A percentile compares a stretch with the other conserved stretches of the same genome.
These are phyloP conservation scores for Haematococcus lacustris DNA, from an alignment of 139 green algal species.

Conservation along the genomic window DNA sequence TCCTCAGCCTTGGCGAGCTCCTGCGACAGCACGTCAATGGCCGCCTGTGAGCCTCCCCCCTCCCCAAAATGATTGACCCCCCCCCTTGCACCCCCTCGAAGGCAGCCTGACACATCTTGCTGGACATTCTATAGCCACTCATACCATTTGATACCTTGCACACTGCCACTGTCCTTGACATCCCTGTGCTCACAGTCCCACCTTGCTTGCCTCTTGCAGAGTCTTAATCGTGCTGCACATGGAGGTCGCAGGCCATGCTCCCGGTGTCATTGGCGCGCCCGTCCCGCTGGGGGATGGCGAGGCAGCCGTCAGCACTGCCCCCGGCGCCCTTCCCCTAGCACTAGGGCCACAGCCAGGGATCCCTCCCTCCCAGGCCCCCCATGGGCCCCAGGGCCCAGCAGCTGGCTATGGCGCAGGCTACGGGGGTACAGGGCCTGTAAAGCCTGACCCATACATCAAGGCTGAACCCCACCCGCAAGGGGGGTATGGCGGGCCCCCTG, in stretches of 20 bases:
- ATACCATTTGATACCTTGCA: background rate
- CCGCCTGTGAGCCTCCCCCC: background rate
- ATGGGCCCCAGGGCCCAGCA: background rate
- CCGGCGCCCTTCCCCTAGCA: no score
- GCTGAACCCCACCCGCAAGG: no score
- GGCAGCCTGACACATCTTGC: background rate
- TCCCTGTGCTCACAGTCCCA: background rate
- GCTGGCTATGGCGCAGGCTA: background rate
- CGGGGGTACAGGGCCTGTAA: background rate
- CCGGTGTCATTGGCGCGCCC: background rate
- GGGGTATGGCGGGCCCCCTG: no score
- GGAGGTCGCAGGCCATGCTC: background rate
- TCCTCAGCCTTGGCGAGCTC: background rate
- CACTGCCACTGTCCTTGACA: background rate
- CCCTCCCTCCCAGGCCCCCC: background rate
- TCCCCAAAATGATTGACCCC: background rate
- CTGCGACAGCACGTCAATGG: background rate
- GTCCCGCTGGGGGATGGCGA: background rate
- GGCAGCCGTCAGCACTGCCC: background rate
- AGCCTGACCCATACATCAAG: no score
- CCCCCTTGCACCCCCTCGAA: background rate
- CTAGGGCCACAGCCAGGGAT: no score
- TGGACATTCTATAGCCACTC: background rate
- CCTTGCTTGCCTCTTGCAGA: background rate
- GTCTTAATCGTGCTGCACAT: background rate